A percentile compares a stretch with the other conserved stretches of the same genome.
These are phyloP conservation scores for Beauveria brongniartii DNA, from an alignment of 2,329 filamentous ascomycete genomes.

Conservation along the genomic window DNA sequence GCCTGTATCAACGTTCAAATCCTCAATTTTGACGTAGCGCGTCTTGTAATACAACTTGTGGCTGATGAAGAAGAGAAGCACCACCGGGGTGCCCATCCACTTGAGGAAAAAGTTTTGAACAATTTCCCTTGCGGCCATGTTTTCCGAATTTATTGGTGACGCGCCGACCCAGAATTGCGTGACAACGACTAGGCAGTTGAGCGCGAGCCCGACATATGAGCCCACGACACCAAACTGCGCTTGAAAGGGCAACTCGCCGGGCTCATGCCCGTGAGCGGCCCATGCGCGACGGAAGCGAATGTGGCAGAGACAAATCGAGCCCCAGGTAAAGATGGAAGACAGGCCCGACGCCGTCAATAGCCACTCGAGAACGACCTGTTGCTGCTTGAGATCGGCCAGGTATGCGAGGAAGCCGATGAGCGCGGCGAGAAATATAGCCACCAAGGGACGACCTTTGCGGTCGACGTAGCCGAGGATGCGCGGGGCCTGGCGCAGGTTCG, in stretches of 20 bases:
- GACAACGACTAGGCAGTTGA: slow-evolving; percentile 64
- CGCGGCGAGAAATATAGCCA: slow-evolving; percentile 57
- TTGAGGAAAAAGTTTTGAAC: slow-evolving; percentile 58
- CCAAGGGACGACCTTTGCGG: slow-evolving; percentile 63
- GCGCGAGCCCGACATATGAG: slow-evolving; percentile 65
- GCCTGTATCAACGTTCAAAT: slow-evolving; percentile 76
- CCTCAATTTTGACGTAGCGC: slow-evolving; percentile 49
- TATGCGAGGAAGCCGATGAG: slow-evolving; percentile 61
- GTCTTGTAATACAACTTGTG: slow-evolving; percentile 67
- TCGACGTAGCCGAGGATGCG: slow-evolving; percentile 65
- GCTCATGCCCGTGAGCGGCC: slow-evolving; percentile 49
- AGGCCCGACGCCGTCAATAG: slow-evolving; percentile 60
- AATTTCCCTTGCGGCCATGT: slow-evolving; percentile 33
- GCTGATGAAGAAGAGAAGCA: slow-evolving; percentile 53
- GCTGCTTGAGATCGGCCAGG: slow-evolving; percentile 52
- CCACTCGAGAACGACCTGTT: slow-evolving; percentile 63
- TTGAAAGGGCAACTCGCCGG: slow-evolving; percentile 66
- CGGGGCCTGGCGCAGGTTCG: slow-evolving; percentile 72
- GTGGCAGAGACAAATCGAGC: slow-evolving; percentile 54
- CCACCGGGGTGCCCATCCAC: slow-evolving; percentile 57
- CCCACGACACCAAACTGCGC: slow-evolving; percentile 66
- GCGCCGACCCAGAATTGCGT: slow-evolving; percentile 77
- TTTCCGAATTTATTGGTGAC: slow-evolving; percentile 53
- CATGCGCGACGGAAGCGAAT: slow-evolving; percentile 58
- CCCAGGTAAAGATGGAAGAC: slow-evolving; percentile 63